These are phyloP conservation scores for Sordariomycetes sp. DNA, from an alignment of 2,329 filamentous ascomycete genomes.

Conservation along the genomic window DNA sequence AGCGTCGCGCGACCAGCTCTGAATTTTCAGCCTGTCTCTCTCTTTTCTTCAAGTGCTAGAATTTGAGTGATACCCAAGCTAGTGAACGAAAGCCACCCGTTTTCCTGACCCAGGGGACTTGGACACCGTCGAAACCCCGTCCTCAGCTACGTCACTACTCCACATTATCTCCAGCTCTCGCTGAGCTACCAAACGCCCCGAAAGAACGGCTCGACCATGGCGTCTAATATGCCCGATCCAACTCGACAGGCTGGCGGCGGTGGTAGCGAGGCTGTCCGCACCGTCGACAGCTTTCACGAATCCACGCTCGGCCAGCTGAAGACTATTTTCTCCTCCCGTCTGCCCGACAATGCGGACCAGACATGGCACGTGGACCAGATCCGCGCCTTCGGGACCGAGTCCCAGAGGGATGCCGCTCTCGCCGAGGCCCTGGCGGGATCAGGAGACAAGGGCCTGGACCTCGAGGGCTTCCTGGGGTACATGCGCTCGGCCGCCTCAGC, in stretches of 20 bases:
- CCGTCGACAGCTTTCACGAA: constrained; percentile 28
- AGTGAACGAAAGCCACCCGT: no score
- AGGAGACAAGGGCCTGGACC: constrained; percentile 27
- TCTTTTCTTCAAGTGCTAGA: neutral
- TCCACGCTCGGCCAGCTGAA: constrained; percentile 30
- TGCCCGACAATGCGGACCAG: constrained; percentile 18
- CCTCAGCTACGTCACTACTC: neutral
- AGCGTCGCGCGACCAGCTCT: no score
- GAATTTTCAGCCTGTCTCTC: neutral
- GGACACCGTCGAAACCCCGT: neutral
- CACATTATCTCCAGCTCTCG: neutral
- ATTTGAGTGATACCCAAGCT: neutral
- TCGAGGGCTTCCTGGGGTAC: constrained; percentile 40
- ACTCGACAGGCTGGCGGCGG: constrained; percentile 36
- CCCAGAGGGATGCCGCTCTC: constrained; percentile 27
- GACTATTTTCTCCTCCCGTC: constrained; percentile 33
- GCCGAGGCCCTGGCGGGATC: constrained; percentile 8
- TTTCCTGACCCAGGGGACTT: neutral
- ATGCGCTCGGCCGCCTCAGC: constrained; percentile 40
- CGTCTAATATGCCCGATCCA: constrained; percentile 12
- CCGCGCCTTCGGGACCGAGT: constrained; percentile 31
- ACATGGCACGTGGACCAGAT: constrained; percentile 36
- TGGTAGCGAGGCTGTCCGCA: constrained; percentile 27
- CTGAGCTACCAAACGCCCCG: neutral
- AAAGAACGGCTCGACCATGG: neutral